Evolutionary conservation across 441 rosid genomes (phyloP), one percentile per base, ranked within the genome.

Genomic region (Populus tomentosa): DNA sequence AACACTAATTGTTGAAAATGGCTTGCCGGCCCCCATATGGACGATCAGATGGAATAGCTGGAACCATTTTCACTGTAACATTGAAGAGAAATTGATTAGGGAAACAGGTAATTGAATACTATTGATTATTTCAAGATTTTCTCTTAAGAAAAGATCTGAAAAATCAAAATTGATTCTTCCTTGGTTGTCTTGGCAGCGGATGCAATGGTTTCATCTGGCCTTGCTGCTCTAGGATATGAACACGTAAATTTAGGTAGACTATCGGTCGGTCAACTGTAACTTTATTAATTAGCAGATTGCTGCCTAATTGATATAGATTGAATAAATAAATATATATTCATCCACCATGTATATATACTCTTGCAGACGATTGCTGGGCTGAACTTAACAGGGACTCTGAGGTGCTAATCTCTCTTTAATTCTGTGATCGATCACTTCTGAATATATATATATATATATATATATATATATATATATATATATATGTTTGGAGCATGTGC

Each of bases 31-130:
- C 26, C 26, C 28, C 71, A 24, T 20, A 35, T 53, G 3, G 7
- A n/a, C 33, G 64, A 28, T 28, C 83, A 88, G 93, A 79, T 88
- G 93, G 92, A 89, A 89, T 70, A 89, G 88, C 61, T 89, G 90
- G 90, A 89, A 89, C 75, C 92, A 78, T 75, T 89, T 88, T 65
- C 50, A 72, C 0, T 89, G 93, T 23, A 0, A 87, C 30, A 85
- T 89, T 67, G 79, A 88, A 18, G 93, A 89, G 80, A 81, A 77
- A 21, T 67, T 89, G 80, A 88, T 88, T 71, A 86, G 75, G 77
- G 68, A 85, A 77, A 89, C 89, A 32, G 90, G 92, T 86, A 71
- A 69, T 32, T 28, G 30, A 28, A 28, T 28, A 2, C 30, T 28
- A 28, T 3, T 28, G 30, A 28, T 28, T 59, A 42, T 75, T 42